phyloP scores from a whole-genome alignment of 176 grass and related monocot species.

The Bromus sterilis region DNA sequence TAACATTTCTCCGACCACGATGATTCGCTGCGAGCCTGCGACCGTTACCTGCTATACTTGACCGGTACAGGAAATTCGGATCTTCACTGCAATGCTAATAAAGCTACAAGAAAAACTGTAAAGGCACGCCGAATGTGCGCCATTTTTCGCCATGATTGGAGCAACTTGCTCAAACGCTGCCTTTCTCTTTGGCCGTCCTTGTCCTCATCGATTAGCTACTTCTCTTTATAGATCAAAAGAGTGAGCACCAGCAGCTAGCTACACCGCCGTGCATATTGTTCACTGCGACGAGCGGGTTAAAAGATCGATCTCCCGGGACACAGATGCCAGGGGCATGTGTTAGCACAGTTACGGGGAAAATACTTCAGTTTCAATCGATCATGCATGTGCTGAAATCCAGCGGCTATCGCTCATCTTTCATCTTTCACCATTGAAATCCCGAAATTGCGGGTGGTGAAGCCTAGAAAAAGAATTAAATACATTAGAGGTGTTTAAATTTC shows the following conservation, averaged over 20 bases:
- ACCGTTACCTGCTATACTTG: neutral
- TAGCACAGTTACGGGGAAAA: too few relatives aligned
- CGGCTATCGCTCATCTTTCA: too few relatives aligned
- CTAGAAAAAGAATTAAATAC: too few relatives aligned
- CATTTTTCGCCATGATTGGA: neutral
- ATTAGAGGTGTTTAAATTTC: too few relatives aligned
- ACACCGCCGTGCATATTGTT: too few relatives aligned
- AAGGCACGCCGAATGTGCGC: constrained; percentile 1
- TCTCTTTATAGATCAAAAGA: constrained; percentile 10
- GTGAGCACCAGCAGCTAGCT: neutral
- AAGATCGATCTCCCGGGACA: too few relatives aligned
- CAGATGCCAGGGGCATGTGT: too few relatives aligned
- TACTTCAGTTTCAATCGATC: too few relatives aligned
- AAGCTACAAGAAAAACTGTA: neutral
- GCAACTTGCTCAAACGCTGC: constrained; percentile 3
- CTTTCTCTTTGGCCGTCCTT: neutral
- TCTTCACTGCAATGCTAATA: neutral
- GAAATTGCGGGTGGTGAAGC: too few relatives aligned
- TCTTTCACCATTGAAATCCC: too few relatives aligned
- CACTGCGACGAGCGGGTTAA: too few relatives aligned
- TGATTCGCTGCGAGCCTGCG: neutral
- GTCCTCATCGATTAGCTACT: neutral
- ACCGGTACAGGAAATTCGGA: neutral
- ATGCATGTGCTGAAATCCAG: too few relatives aligned
- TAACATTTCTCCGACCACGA: neutral